phyloP scores from a whole-genome alignment of 2,329 filamentous ascomycete genomes.

The Acephala macrosclerotiorum region DNA sequence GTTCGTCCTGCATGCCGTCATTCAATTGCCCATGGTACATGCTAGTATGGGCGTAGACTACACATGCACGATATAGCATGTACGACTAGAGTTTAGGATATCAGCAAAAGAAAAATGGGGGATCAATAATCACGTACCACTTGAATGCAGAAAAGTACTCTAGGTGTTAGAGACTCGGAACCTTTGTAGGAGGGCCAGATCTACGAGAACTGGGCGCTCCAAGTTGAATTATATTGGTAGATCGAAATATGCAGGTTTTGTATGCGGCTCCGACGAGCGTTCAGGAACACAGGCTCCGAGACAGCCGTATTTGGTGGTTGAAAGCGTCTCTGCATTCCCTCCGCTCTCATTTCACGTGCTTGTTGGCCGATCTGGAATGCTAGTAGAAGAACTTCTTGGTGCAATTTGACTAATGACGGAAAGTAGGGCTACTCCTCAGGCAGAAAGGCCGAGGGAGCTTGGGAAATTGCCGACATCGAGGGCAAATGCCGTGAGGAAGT shows the following conservation, averaged over 20 bases:
- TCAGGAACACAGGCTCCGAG: slow-evolving; percentile 13
- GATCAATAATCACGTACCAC: slow-evolving; percentile 47
- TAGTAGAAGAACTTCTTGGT: slow-evolving; percentile 37
- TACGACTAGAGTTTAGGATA: slow-evolving; percentile 44
- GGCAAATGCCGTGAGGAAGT: slow-evolving; percentile 43
- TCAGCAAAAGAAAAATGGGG: slow-evolving; percentile 1
- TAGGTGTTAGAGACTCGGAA: slow-evolving; percentile 21
- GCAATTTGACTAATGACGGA: slow-evolving; percentile 31
- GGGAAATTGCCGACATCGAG: slow-evolving; percentile 9
- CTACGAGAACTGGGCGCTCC: slow-evolving; percentile 20
- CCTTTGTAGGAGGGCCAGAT: slow-evolving; percentile 17
- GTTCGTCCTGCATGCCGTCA: slow-evolving; percentile 47
- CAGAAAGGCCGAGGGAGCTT: too few relatives aligned
- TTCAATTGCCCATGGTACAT: slow-evolving; percentile 58
- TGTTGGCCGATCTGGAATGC: slow-evolving; percentile 33
- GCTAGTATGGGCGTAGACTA: slow-evolving; percentile 60
- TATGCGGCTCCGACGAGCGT: slow-evolving; percentile 42
- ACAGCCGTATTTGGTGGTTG: neutral
- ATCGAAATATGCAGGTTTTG: slow-evolving; percentile 46
- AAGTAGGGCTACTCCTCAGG: slow-evolving; percentile 46
- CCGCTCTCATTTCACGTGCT: slow-evolving; percentile 32
- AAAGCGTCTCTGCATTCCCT: slow-evolving; percentile 15
- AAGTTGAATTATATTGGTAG: slow-evolving; percentile 40
- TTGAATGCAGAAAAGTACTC: slow-evolving; percentile 44
- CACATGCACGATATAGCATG: slow-evolving; percentile 55